Base-by-base conservation (phyloP, 2,329 filamentous ascomycete species). In the Sporothrix inflata region DNA sequence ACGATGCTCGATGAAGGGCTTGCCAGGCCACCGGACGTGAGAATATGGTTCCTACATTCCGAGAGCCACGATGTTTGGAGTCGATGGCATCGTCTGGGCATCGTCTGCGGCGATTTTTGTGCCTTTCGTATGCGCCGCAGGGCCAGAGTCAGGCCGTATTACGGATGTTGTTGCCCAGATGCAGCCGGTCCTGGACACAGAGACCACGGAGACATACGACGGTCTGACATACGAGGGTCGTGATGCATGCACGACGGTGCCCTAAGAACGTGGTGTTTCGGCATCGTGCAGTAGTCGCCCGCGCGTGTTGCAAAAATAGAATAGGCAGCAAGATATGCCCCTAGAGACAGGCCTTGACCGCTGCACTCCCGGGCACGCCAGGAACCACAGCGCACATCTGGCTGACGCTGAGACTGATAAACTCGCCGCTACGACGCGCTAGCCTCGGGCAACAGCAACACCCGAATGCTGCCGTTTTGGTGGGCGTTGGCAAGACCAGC, bases 271-370 rank as follows among this genome's bases (percentile, higher is more conserved):
- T 63, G 19, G 34, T 40, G 34, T 14, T 24, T 63, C 55, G 55
- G 27, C 53, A 38, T 38, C 12, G 30, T 60, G 55, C 27, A 63
- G 60, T 63, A 42, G 55, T 38, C 16, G 24, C n/a, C 34, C 30
- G 34, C 30, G 34, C 57, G 30, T 42, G 30, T 8, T 60, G 57
- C 34, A 61, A 66, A 66, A 66, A 66, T 66, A 66, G 63, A 66
- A 49, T 49, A 49, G 61, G 61, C 40, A 30, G 61, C 40, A 30
- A 40, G 30, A n/a, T 38, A n/a, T 47, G 42, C 4, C 42, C 53
- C 14, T 19, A 7, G 24, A 57, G 11, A 61, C 16, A 0, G 30
- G 19, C 5, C 11, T 24, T 45, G 38, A 27, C n/a, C 21, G 60
- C 21, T 27, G 45, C 11, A 12, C 12, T 27, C 21, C 60, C 19